Conservation (phyloP, 2,329 filamentous ascomycete genomes). For the Pseudogymnoascus sp. region DNA sequence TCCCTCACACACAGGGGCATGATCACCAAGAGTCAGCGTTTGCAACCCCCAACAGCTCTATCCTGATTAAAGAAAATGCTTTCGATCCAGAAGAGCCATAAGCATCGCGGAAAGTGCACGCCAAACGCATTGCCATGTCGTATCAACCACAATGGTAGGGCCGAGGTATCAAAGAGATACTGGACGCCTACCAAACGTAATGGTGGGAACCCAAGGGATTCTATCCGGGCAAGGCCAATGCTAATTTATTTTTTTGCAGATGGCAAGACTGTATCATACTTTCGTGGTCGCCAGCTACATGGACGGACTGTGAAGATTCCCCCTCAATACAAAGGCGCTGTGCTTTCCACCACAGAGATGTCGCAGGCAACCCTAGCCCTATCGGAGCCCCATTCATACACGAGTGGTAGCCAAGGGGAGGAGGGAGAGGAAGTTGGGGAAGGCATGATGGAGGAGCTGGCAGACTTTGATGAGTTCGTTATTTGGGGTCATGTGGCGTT, state of each 20-base stretch:
- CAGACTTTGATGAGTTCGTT: conserved; percentile 64
- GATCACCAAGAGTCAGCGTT: not conserved
- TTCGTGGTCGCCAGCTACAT: conserved; percentile 71
- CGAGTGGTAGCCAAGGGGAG: conserved; percentile 38
- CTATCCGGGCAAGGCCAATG: not conserved
- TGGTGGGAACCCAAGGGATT: conserved; percentile 34
- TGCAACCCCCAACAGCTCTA: not conserved
- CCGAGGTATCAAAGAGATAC: conserved; percentile 55
- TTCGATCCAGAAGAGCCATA: conserved; percentile 22
- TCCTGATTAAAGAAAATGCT: conserved; percentile 18
- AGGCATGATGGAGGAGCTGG: conserved; percentile 52
- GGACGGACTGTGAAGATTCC: conserved; percentile 62
- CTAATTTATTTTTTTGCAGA: conserved; percentile 31
- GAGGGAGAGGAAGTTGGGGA: conserved; percentile 37
- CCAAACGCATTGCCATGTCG: conserved; percentile 72
- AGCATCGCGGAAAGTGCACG: conserved; percentile 22
- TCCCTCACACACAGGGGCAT: not conserved
- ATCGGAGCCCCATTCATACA: conserved; percentile 22
- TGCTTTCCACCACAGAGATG: conserved; percentile 43
- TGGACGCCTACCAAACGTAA: conserved; percentile 54
- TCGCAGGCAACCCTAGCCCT: conserved; percentile 29
- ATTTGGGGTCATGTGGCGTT: conserved; percentile 77
- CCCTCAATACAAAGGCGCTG: conserved; percentile 58
- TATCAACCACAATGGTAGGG: conserved; percentile 67
- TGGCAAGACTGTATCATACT: conserved; percentile 51